These are phyloP conservation scores for Vigna reflexopilosa DNA, from an alignment of 306 rosid genomes.

Conservation along the genomic window DNA sequence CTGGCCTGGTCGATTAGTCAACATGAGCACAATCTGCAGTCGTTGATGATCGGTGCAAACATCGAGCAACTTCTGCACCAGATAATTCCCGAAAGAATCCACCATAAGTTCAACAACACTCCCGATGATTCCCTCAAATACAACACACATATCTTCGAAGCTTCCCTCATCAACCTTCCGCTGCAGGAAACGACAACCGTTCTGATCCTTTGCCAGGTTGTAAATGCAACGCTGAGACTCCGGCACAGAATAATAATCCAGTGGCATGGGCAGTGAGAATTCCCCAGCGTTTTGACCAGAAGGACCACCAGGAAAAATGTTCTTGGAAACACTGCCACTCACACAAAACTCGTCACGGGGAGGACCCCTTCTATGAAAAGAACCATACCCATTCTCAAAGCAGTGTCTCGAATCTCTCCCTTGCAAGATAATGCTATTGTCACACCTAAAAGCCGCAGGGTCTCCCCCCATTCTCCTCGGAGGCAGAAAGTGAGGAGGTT, in stretches of 20 bases:
- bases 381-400: slow-evolving; percentile 27
- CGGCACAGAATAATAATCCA: slow-evolving; percentile 46
- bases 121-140: slow-evolving; percentile 59
- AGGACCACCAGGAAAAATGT: neutral
- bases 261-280: slow-evolving; percentile 23
- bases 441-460: slow-evolving; percentile 48
- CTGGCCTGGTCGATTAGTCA: slow-evolving; percentile 59
- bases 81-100: slow-evolving; percentile 83
- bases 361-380: slow-evolving; percentile 38
- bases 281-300: slow-evolving; percentile 35
- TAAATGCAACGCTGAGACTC: slow-evolving; percentile 52
- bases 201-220: slow-evolving; percentile 72
- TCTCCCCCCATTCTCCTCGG: slow-evolving; percentile 39
- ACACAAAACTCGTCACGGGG: slow-evolving; percentile 16
- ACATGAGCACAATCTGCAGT: slow-evolving; percentile 55
- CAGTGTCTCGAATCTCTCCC: slow-evolving; percentile 45
- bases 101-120: slow-evolving; percentile 70
- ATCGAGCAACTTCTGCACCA: slow-evolving; percentile 79
- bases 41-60: slow-evolving; percentile 63
- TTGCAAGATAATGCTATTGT: slow-evolving; percentile 53
- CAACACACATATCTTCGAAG: slow-evolving; percentile 51
- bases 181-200: slow-evolving; percentile 74
- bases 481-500: slow-evolving; percentile 28
- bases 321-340: slow-evolving; percentile 23
- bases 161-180: slow-evolving; percentile 63